Percentiles rank a stretch among this genome's conserved stretches.
Evolutionary conservation across 768 basidiomycete genomes (phyloP).

Genomic region (Leccinum subtestaceum): DNA sequence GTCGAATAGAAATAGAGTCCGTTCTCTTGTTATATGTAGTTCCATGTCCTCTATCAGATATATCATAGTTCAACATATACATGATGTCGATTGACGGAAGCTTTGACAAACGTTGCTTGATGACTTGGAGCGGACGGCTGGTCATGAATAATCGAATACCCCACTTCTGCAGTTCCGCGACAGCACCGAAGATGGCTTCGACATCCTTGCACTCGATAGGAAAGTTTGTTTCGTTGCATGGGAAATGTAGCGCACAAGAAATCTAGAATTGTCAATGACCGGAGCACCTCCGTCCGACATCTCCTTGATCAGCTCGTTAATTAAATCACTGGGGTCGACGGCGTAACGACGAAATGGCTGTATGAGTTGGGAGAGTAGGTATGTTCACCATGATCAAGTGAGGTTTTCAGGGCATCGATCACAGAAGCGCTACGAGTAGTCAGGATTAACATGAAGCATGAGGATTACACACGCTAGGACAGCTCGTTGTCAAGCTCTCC

Average conservation of each 20-base stretch:
- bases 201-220: neutral
- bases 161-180: neutral
- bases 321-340: neutral
- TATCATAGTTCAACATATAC: neutral
- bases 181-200: neutral
- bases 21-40: neutral
- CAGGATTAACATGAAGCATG: neutral
- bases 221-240: neutral
- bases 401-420: conserved; percentile 2
- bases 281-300: neutral
- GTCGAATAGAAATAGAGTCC: neutral
- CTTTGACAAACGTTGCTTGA: neutral
- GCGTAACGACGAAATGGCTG: neutral
- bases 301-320: neutral
- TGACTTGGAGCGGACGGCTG: neutral
- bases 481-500: no score
- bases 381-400: neutral
- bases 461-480: conserved; percentile 2
- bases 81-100: neutral
- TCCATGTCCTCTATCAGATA: conserved; percentile 1
- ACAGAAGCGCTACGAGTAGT: conserved; percentile 12
- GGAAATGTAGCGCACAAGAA: conserved; percentile 2
- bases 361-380: conserved; percentile 9
- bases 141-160: neutral
- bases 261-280: neutral